Base-by-base conservation (phyloP, 257 asterid species). In the Mentha longifolia region DNA sequence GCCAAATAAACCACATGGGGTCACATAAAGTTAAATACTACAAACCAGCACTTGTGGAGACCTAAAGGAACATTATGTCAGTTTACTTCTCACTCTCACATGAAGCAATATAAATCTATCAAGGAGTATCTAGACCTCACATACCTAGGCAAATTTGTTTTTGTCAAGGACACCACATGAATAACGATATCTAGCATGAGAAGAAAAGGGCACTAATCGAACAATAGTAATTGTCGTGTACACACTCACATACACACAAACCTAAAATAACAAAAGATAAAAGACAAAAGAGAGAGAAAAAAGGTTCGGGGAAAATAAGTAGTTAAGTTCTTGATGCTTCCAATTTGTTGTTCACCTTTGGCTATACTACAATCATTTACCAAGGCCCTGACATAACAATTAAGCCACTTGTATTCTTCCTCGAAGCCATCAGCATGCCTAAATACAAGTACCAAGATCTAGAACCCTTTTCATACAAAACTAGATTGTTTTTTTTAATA, bases 1-100 rank as follows among this genome's bases (percentile, higher is more conserved):
- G 65, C 17, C 49, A n/a, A 65, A 58, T 25, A 50, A 60, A 60
- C 7, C 4, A 14, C 51, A 37, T 12, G 25, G 35, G 39, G 17
- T 13, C 59, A 47, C 41, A 43, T 28, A 19, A 35, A 49, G 30
- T 64, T 30, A 62, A 61, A 72, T 16, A 50, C 50, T 16, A 50
- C 50, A 52, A 63, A 67, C 54, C 57, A 57, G 11, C 64, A 57
- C 45, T 15, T n/a, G 37, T 65, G 39, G 57, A 67, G 59, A 65
- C 58, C 39, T 64, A 42, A 19, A 19, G 65, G 0, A 50, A 30
- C 55, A 8, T 31, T 19, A 25, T 15, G 19, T 46, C 15, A 35
- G 14, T 65, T 9, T 47, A 57, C 43, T 30, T 57, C 50, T 17
- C 19, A 49, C 60, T 35, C 8, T 35, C 39, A 35, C 7, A 68